Evolutionary conservation across 78 protist species (phyloP).

Genomic region (Speleostelium caveatum): DNA sequence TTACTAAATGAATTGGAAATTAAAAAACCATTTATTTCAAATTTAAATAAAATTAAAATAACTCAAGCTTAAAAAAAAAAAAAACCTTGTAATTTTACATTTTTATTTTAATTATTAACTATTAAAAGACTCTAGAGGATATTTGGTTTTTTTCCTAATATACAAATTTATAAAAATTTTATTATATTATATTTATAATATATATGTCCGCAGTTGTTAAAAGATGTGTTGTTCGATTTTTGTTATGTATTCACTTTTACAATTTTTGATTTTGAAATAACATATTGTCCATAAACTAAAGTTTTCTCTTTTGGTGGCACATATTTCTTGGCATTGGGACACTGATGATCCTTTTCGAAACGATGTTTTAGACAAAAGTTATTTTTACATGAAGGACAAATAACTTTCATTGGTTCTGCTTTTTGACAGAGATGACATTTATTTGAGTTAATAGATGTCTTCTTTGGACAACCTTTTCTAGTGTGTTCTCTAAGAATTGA

Average conservation of each 20-base stretch:
- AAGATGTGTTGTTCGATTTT: not conserved
- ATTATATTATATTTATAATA: too few relatives aligned
- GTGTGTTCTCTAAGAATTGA: not conserved
- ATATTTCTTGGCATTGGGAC: not conserved
- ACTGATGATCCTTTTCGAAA: slow-evolving; percentile 24
- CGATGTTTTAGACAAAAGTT: slow-evolving; percentile 47
- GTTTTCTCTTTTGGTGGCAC: not conserved
- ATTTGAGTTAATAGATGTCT: not conserved
- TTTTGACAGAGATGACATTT: slow-evolving; percentile 21
- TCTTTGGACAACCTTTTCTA: slow-evolving; percentile 5
- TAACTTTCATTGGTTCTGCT: slow-evolving; percentile 1
- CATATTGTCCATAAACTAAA: not conserved
- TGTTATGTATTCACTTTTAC: not conserved
- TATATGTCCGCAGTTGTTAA: not conserved
- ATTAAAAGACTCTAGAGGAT: not conserved
- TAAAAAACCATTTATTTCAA: not conserved
- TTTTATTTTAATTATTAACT: too few relatives aligned
- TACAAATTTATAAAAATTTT: not conserved
- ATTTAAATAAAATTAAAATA: too few relatives aligned
- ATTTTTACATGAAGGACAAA: slow-evolving; percentile 14
- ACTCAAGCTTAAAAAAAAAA: not conserved
- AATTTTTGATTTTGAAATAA: not conserved
- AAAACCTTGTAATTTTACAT: too few relatives aligned
- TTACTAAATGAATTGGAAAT: not conserved
- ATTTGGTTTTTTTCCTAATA: not conserved